Conservation (phyloP, 2,329 filamentous ascomycete genomes). For the Monosporascus sp. region DNA sequence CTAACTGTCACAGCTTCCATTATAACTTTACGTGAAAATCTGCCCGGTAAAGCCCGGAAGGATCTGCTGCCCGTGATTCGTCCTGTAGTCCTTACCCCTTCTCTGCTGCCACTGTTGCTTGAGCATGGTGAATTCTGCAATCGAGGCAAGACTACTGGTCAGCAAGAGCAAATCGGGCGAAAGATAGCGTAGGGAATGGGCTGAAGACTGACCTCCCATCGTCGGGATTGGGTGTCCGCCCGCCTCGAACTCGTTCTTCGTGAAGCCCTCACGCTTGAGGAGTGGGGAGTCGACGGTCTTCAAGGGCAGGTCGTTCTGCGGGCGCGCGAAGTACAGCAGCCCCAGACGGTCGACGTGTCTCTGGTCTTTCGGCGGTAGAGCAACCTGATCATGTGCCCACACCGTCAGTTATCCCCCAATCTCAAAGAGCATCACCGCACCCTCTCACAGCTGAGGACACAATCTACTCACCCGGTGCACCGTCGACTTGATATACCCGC, state of each 20-base stretch:
- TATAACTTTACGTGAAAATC: conserved; percentile 2
- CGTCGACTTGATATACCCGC: conserved; percentile 35
- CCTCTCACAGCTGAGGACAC: neutral
- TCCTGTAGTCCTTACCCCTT: conserved; percentile 20
- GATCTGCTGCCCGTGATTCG: conserved; percentile 27
- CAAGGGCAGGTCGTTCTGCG: conserved; percentile 33
- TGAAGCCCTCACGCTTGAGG: conserved; percentile 28
- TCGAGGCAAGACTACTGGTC: neutral
- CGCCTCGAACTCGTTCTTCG: conserved; percentile 33
- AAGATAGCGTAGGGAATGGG: neutral
- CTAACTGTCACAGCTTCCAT: no score
- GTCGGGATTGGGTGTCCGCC: conserved; percentile 27
- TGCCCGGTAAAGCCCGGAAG: conserved; percentile 29
- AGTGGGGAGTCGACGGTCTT: conserved; percentile 34
- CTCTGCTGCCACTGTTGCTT: conserved; percentile 35
- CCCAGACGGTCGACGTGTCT: conserved; percentile 43
- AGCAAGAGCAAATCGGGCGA: neutral
- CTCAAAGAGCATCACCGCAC: conserved; percentile 21
- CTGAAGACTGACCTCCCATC: conserved; percentile 23
- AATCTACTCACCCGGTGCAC: conserved; percentile 24
- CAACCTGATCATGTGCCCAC: conserved; percentile 19
- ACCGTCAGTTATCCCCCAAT: no score
- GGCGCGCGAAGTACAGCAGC: conserved; percentile 46
- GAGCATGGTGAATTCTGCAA: conserved; percentile 28
- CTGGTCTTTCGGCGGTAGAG: conserved; percentile 35